A percentile compares a stretch with the other conserved stretches of the same genome.
Evolutionary conservation across 2,329 filamentous ascomycete species (phyloP).

Genomic region (Mycosphaerelloides madeirae): DNA sequence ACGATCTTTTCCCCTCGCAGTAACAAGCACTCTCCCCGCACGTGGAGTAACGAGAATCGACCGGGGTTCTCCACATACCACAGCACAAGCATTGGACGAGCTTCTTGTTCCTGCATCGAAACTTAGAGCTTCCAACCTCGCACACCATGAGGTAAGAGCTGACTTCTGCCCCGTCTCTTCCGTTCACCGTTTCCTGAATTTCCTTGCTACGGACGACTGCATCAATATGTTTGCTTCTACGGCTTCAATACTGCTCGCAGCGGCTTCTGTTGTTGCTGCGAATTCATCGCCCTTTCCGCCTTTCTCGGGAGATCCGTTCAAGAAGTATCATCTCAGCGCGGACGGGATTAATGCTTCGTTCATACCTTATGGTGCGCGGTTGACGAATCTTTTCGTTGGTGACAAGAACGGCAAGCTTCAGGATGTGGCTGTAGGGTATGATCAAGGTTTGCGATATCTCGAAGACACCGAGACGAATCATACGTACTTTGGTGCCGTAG

Average conservation of each 20-base stretch:
- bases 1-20: conserved; percentile 12
- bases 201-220: not conserved
- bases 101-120: conserved; percentile 6
- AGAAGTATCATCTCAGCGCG: conserved; percentile 25
- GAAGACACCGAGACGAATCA: conserved; percentile 43
- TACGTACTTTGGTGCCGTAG: conserved; percentile 62
- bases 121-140: not conserved
- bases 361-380: conserved; percentile 29
- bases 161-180: not conserved
- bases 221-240: too few species aligned
- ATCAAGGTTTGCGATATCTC: conserved; percentile 38
- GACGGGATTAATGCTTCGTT: conserved; percentile 29
- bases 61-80: conserved; percentile 6
- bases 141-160: not conserved
- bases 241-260: conserved; percentile 21
- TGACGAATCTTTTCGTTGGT: conserved; percentile 28
- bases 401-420: conserved; percentile 37
- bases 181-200: not conserved
- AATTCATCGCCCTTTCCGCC: conserved; percentile 17
- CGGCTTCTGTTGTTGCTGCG: conserved; percentile 17
- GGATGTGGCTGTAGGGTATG: conserved; percentile 50
- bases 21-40: conserved; percentile 3
- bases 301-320: conserved; percentile 28
- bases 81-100: not conserved
- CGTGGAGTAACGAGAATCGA: conserved; percentile 5